phyloP scores from a whole-genome alignment of 371 early-diverging fungal genomes.

The Haplosporangium sp. region DNA sequence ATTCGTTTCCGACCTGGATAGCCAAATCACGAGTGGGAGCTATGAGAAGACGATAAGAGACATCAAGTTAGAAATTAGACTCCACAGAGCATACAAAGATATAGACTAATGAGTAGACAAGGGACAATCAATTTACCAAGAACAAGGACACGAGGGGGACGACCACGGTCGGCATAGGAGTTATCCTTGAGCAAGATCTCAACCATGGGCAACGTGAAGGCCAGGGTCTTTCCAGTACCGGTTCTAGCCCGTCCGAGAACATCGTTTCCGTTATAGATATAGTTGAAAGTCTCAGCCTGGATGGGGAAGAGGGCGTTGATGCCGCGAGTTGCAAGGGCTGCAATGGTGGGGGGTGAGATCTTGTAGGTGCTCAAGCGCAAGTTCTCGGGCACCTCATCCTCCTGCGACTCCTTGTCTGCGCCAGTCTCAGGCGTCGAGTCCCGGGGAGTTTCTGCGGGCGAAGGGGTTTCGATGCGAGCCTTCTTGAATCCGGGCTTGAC shows the following conservation, averaged over 20 bases:
- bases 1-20: constrained; percentile 86
- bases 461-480: constrained; percentile 22
- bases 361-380: constrained; percentile 73
- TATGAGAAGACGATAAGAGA: constrained; percentile 41
- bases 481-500: constrained; percentile 54
- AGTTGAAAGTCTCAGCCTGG: constrained; percentile 88
- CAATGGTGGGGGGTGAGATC: constrained; percentile 57
- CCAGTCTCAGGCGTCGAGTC: constrained; percentile 50
- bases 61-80: constrained; percentile 59
- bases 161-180: constrained; percentile 65
- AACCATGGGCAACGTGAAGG: constrained; percentile 90
- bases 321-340: constrained; percentile 62
- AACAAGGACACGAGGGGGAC: constrained; percentile 87
- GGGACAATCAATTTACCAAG: constrained; percentile 39
- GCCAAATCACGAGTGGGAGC: constrained; percentile 98
- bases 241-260: constrained; percentile 95
- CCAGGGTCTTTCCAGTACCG: constrained; percentile 95
- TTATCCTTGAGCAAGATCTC: constrained; percentile 76
- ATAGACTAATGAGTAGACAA: background rate
- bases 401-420: constrained; percentile 50
- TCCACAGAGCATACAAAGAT: constrained; percentile 25
- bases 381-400: constrained; percentile 70
- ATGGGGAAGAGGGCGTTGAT: constrained; percentile 91
- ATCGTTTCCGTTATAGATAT: constrained; percentile 89
- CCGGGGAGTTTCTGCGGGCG: constrained; percentile 21